Conservation (phyloP, 2,329 filamentous ascomycete species). For the Apiospora aurea region DNA sequence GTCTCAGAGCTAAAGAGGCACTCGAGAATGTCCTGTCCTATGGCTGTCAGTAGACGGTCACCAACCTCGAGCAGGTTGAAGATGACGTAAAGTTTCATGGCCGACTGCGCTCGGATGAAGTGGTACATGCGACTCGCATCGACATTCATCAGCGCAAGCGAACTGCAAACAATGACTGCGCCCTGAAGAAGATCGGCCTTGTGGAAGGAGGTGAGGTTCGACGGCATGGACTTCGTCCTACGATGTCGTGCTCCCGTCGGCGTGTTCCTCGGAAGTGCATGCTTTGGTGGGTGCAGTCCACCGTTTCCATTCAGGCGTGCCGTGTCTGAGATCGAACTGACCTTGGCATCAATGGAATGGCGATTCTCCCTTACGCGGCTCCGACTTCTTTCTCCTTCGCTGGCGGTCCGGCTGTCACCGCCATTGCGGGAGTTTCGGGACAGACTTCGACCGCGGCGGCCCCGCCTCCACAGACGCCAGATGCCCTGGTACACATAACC, state of each 20-base stretch:
- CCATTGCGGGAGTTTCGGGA: constrained; percentile 34
- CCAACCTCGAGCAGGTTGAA: constrained; percentile 96
- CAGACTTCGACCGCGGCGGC: constrained; percentile 52
- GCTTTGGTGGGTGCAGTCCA: constrained; percentile 42
- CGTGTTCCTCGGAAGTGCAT: constrained; percentile 38
- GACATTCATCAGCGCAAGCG: constrained; percentile 83
- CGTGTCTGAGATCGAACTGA: constrained; percentile 32
- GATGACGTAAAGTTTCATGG: constrained; percentile 98
- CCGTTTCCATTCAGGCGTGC: constrained; percentile 34
- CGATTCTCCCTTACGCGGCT: constrained; percentile 40
- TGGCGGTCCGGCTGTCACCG: constrained; percentile 37
- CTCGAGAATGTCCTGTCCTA: constrained; percentile 95
- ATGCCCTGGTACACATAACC: constrained; percentile 82
- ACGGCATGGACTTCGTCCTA: constrained; percentile 84
- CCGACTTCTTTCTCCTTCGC: constrained; percentile 48
- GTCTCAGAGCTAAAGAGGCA: constrained; percentile 95
- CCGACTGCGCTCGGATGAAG: constrained; percentile 92
- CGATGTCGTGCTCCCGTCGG: constrained; percentile 63
- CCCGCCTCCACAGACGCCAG: constrained; percentile 77
- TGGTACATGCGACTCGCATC: constrained; percentile 99
- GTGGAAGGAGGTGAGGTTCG: constrained; percentile 83
- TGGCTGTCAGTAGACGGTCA: constrained; percentile 86
- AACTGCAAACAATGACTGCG: constrained; percentile 85
- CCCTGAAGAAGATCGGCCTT: constrained; percentile 96
- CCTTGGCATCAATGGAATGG: constrained; percentile 32